A percentile compares a stretch with the other conserved stretches of the same genome.
Conservation (phyloP, 2,329 filamentous ascomycete genomes). For the Colletotrichum sp. region DNA sequence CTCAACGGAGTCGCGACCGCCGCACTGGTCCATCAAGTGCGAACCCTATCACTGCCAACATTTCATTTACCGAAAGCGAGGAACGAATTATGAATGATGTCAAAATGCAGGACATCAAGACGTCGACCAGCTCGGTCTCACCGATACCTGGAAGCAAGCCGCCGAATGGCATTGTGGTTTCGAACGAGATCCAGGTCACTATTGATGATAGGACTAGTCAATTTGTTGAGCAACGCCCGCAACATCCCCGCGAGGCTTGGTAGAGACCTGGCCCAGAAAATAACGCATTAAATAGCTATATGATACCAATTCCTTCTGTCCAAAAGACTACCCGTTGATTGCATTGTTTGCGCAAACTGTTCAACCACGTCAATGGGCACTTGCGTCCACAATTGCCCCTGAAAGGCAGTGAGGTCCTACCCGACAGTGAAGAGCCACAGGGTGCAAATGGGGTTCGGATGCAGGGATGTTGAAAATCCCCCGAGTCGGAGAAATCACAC, state of each 20-base stretch:
- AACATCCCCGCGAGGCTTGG: neutral
- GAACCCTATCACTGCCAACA: constrained; percentile 37
- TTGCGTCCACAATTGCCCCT: neutral
- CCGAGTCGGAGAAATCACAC: neutral
- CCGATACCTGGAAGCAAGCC: constrained; percentile 17
- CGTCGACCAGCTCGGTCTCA: constrained; percentile 18
- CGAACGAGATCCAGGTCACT: constrained; percentile 42
- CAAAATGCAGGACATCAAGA: constrained; percentile 42
- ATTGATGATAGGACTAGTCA: constrained; percentile 25
- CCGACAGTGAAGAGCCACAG: neutral
- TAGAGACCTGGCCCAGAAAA: neutral
- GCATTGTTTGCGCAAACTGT: neutral
- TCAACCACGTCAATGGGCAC: neutral
- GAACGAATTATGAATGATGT: constrained; percentile 47
- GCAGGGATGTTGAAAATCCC: neutral
- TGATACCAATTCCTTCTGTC: neutral
- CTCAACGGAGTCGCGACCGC: constrained; percentile 28
- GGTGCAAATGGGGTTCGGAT: neutral
- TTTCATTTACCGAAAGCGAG: constrained; percentile 42
- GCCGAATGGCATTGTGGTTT: constrained; percentile 42
- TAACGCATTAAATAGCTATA: neutral
- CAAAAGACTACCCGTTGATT: neutral
- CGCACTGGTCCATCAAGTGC: constrained; percentile 30
- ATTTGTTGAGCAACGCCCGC: neutral
- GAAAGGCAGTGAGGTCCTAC: neutral